These are phyloP conservation scores for Fusarium dlaminii DNA, from an alignment of 2,329 filamentous ascomycete genomes.

Conservation along the genomic window DNA sequence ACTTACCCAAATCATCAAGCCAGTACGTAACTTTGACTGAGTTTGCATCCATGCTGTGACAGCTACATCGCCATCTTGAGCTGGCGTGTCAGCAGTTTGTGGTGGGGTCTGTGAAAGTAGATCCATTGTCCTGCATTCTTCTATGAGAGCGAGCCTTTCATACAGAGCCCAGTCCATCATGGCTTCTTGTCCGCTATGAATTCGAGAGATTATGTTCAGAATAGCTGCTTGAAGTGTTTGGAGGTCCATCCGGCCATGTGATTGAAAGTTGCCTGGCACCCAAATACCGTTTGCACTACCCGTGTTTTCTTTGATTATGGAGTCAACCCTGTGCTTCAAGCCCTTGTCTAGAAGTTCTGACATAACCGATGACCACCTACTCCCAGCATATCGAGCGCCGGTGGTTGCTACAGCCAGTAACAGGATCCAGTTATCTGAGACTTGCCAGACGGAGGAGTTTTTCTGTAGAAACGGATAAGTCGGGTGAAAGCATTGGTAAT, in stretches of 20 bases:
- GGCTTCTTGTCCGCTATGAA: slow-evolving; percentile 5
- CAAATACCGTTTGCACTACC: background rate
- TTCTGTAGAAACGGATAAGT: slow-evolving; percentile 26
- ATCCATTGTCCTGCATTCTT: slow-evolving; percentile 9
- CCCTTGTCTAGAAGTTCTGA: background rate
- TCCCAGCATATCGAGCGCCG: slow-evolving; percentile 9
- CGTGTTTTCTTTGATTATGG: background rate
- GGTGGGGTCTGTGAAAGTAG: background rate
- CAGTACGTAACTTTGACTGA: slow-evolving; percentile 10
- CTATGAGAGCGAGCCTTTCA: background rate
- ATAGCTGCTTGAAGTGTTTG: slow-evolving; percentile 3
- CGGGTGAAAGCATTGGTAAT: slow-evolving; percentile 26
- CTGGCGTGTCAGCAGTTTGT: background rate
- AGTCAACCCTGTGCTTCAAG: background rate
- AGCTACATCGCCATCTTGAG: background rate
- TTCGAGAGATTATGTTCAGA: background rate
- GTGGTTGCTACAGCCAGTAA: slow-evolving; percentile 6
- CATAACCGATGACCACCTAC: background rate
- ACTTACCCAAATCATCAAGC: slow-evolving; percentile 20
- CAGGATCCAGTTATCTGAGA: background rate
- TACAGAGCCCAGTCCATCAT: background rate
- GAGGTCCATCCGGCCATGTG: background rate
- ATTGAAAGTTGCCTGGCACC: background rate
- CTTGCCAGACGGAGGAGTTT: background rate
- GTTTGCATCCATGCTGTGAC: background rate